These are phyloP conservation scores for Hypoxylon intermedium DNA, from an alignment of 495 filamentous ascomycete genomes.

Conservation along the genomic window DNA sequence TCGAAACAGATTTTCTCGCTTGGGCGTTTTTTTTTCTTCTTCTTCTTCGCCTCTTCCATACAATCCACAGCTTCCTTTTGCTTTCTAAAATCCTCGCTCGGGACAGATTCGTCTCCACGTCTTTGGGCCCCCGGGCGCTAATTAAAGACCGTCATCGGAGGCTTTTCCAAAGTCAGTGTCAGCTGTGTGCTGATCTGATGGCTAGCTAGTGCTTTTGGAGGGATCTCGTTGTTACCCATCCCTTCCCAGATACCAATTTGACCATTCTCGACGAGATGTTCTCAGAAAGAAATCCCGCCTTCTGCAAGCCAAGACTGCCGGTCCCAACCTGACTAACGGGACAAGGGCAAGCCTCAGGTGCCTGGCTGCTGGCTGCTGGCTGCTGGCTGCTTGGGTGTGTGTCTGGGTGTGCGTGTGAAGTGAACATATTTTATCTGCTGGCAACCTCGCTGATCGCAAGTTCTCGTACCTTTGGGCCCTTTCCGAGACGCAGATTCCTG, in stretches of 20 bases:
- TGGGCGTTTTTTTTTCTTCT: conserved; percentile 8
- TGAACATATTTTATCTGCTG: conserved; percentile 23
- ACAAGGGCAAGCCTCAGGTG: conserved; percentile 34
- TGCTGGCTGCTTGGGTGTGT: no score
- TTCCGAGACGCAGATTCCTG: conserved; percentile 24
- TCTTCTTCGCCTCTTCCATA: conserved; percentile 25
- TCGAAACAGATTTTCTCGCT: conserved; percentile 30
- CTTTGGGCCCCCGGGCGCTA: conserved; percentile 31
- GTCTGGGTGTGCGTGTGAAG: conserved; percentile 3
- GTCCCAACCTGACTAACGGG: conserved; percentile 29
- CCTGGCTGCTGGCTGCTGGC: no score
- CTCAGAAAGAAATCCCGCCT: conserved; percentile 26
- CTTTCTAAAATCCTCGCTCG: conserved; percentile 23
- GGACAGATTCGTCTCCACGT: conserved; percentile 23
- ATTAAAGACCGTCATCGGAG: conserved; percentile 43
- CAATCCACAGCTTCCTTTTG: conserved; percentile 37
- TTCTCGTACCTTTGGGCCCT: conserved; percentile 22
- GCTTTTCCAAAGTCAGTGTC: conserved; percentile 36
- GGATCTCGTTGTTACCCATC: conserved; percentile 35
- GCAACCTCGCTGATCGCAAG: conserved; percentile 27
- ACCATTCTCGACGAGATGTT: conserved; percentile 27
- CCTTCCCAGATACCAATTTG: conserved; percentile 33
- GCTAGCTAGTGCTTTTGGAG: conserved; percentile 25
- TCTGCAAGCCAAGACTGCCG: conserved; percentile 32
- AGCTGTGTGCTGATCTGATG: conserved; percentile 35